These are phyloP conservation scores for Trifolium repens DNA, from an alignment of 306 rosid species.

Conservation along the genomic window DNA sequence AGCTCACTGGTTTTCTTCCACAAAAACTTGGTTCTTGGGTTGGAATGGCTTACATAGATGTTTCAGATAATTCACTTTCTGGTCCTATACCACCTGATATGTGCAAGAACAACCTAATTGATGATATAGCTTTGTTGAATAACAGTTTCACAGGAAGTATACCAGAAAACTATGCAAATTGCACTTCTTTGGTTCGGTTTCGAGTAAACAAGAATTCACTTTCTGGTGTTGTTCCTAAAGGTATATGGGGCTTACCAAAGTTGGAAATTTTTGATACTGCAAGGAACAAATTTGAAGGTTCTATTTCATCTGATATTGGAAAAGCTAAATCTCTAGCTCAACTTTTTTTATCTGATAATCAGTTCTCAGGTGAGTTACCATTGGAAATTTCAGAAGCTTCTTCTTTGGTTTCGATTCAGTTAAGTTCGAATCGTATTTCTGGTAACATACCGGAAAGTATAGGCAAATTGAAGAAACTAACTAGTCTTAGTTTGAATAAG, in stretches of 20 bases:
- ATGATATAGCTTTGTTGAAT: conserved; percentile 52
- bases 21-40: conserved; percentile 68
- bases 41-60: conserved; percentile 67
- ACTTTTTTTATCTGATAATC: conserved; percentile 54
- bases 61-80: conserved; percentile 70
- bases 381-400: conserved; percentile 60
- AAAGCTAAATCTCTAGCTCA: conserved; percentile 72
- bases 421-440: conserved; percentile 61
- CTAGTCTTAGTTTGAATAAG: conserved; percentile 52
- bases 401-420: conserved; percentile 56
- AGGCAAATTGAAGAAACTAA: conserved; percentile 66
- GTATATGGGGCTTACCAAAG: conserved; percentile 79
- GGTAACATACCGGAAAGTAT: conserved; percentile 68
- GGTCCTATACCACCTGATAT: conserved; percentile 79
- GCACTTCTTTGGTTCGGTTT: conserved; percentile 62
- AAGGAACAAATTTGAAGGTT: conserved; percentile 77
- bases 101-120: conserved; percentile 68
- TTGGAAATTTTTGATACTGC: conserved; percentile 57
- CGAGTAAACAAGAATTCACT: conserved; percentile 67
- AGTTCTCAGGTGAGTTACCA: conserved; percentile 77
- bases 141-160: conserved; percentile 75
- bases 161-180: conserved; percentile 68
- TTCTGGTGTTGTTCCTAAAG: conserved; percentile 78
- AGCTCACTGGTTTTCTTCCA: conserved; percentile 69
- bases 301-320: conserved; percentile 62